Base-by-base conservation (phyloP, 257 asterid genomes). In the Solanum okadae region DNA sequence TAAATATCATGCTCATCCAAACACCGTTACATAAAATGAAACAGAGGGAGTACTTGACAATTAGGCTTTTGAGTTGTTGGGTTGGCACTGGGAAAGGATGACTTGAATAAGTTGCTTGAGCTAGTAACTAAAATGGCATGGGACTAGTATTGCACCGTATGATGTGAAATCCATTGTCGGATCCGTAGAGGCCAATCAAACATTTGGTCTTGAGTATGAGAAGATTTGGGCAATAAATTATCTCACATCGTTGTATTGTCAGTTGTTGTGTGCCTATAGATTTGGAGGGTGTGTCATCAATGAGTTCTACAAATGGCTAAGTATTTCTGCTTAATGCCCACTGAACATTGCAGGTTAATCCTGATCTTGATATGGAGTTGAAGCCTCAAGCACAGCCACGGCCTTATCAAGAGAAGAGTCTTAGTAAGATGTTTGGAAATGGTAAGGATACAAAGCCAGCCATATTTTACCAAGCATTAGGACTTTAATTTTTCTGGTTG, bases 381-480 rank as follows among this genome's bases (percentile, higher is more conserved):
- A 96, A 96, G 93, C 99, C 99, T 78, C 98, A 96, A 87, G 99
- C 99, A 12, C 98, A 96, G 87, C 99, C 99, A 70, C 96, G 99
- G 14, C 99, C 99, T 52, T 97, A 97, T 92, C 99, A 97, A 92
- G 99, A 96, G 90, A 97, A 97, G 92, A 97, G 98, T 96, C 96
- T 94, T 14, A 94, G 98, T 90, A 95, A 95, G 91, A 95, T 95
- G 98, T 95, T 95, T 91, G 98, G 98, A 90, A 97, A 97, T 88
- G 99, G 99, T 96, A 88, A 92, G 92, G 90, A 70, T 90, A 56
- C 56, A 44, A 38, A 29, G 40, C 87, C 70, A 86, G 15, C 49
- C 49, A 42, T 35, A 63, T 22, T 42, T 78, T 25, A 38, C 35
- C 61, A 11, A 38, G 59, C 65, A n/a, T 31, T 25, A 25, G 37